Conservation (phyloP, 306 rosid species). For the Neltuma alba region DNA sequence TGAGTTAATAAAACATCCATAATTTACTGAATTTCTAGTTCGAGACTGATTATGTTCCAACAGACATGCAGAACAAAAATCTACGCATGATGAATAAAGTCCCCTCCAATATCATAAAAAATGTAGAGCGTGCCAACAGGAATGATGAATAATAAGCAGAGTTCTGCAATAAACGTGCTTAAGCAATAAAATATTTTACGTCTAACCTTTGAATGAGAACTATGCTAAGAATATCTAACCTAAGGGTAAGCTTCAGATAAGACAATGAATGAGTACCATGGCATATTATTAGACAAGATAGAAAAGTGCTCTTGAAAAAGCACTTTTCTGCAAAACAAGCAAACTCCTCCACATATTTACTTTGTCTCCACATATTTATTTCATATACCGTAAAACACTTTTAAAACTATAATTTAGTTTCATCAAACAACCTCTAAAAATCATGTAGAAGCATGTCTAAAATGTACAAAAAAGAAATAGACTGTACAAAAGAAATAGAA, state of each 20-base stretch:
- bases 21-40: neutral
- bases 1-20: neutral
- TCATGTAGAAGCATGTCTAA: conserved; percentile 2
- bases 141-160: neutral
- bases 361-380: too few species aligned
- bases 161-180: too few species aligned
- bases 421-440: too few species aligned
- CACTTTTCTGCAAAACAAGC: too few species aligned
- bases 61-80: neutral
- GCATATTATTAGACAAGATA: conserved; percentile 13
- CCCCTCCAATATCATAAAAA: conserved; percentile 1
- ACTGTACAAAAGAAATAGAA: conserved; percentile 4
- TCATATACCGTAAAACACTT: too few species aligned
- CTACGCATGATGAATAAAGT: neutral
- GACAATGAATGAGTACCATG: conserved; percentile 1
- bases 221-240: neutral
- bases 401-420: too few species aligned
- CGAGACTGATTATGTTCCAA: neutral
- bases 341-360: too few species aligned
- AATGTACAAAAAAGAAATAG: conserved; percentile 5
- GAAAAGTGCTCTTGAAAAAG: too few species aligned
- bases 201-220: too few species aligned
- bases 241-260: neutral
- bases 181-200: too few species aligned
- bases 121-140: neutral